Evolutionary conservation across 1,284 basidiomycete species (phyloP).

Genomic region (Boletus mariae): DNA sequence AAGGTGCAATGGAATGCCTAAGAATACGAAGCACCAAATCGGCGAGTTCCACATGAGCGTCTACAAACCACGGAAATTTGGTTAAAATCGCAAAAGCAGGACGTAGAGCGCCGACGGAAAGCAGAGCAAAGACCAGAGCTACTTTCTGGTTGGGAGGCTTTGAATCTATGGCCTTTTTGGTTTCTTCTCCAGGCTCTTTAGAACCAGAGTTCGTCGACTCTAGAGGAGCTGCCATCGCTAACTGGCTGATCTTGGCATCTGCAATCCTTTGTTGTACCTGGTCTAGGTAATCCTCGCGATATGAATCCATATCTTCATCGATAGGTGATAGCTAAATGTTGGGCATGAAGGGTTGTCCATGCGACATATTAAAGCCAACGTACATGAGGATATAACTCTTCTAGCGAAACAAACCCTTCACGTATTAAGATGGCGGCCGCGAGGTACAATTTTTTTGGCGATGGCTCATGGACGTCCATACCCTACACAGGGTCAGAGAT

Average conservation of each 20-base stretch:
- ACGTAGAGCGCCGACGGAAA: conserved; percentile 81
- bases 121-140: conserved; percentile 75
- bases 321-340: conserved; percentile 61
- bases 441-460: conserved; percentile 75
- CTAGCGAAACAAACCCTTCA: conserved; percentile 79
- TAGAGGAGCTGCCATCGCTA: conserved; percentile 88
- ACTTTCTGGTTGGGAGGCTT: conserved; percentile 79
- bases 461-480: conserved; percentile 52
- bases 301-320: conserved; percentile 71
- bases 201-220: conserved; percentile 49
- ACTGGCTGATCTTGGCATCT: conserved; percentile 71
- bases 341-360: conserved; percentile 6
- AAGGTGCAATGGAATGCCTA: conserved; percentile 59
- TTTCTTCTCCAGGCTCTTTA: conserved; percentile 39
- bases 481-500: conserved; percentile 38
- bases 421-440: conserved; percentile 87
- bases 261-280: conserved; percentile 64
- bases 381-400: conserved; percentile 87
- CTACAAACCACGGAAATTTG: conserved; percentile 83
- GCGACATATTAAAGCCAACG: conserved; percentile 19
- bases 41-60: conserved; percentile 78
- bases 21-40: conserved; percentile 80
- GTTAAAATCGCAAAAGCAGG: conserved; percentile 78
- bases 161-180: conserved; percentile 41
- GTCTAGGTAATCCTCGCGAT: conserved; percentile 65